Base-by-base conservation (phyloP, 163 green algal species). In the Chlamydomonas reinhardtii region DNA sequence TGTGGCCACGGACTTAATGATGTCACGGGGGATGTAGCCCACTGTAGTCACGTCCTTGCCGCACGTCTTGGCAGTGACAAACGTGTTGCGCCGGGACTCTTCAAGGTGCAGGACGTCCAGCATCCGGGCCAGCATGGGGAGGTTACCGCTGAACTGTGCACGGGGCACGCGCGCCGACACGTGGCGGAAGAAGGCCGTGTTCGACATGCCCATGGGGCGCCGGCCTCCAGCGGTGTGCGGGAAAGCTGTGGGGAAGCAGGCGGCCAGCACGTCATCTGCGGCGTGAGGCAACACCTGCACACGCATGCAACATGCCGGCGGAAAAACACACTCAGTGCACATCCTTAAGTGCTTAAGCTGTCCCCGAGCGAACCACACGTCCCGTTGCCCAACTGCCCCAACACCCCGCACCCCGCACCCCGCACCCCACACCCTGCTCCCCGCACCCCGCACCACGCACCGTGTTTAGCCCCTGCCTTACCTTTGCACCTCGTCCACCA, bases 111-210 rank as follows among this genome's bases (percentile, higher is more conserved):
- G 61, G 22, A 82, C 69, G 59, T 82, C 75, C 34, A 61, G 59
- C 75, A 82, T 64, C 17, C 61, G 75, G 9, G 61, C 75, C 34
- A 82, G 34, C 4, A 82, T 14, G 54, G 39, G 64, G 0, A 31
- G 54, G n/a, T 81, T 81, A 14, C 74, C 74, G 54, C 31, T 31
- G 54, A 81, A 81, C 54, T 81, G 74, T 54, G 4, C 11, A 1
- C 74, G 74, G 2, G 74, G 74, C n/a, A 71, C 74, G 25, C 56
- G 29, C 16, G 37, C 37, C 4, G 64, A 14, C 4, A 81, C 54
- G 73, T 79, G 73, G 2, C 64, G 43, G 48, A 19, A 69, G 48
- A 66, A 79, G 5, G 35, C 29, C 48, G 25, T 19, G 52, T 52
- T n/a, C 2, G 73, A 79, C 73, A 79, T 69, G 48, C 73, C 73